These are phyloP conservation scores for Cladosporium sp. DNA, from an alignment of 2,329 filamentous ascomycete species.

Conservation along the genomic window DNA sequence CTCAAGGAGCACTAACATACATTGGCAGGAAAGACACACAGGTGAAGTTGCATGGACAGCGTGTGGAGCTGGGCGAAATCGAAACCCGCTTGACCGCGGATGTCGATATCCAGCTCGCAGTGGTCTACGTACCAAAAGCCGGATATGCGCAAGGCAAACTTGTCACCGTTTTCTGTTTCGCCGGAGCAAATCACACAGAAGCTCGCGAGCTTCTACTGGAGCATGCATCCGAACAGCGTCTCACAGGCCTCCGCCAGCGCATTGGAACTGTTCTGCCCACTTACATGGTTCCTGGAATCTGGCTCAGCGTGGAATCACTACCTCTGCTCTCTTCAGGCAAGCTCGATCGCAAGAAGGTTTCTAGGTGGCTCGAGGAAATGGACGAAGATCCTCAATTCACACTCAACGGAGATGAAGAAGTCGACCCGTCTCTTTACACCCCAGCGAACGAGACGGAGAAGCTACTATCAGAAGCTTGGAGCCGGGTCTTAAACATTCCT, in stretches of 20 bases:
- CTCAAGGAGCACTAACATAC: conserved; percentile 25
- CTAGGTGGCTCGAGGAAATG: conserved; percentile 16
- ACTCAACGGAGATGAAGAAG: neutral
- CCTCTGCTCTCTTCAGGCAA: conserved; percentile 19
- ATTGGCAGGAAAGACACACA: conserved; percentile 27
- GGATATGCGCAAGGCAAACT: conserved; percentile 69
- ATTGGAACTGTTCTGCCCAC: conserved; percentile 12
- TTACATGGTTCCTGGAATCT: conserved; percentile 20
- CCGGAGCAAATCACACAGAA: conserved; percentile 11
- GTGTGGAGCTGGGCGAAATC: conserved; percentile 27
- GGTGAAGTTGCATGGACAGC: conserved; percentile 27
- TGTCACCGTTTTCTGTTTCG: conserved; percentile 65
- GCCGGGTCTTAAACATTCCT: conserved; percentile 15
- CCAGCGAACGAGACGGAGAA: conserved; percentile 10
- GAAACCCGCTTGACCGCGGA: conserved; percentile 53
- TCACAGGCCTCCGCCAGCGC: conserved; percentile 6
- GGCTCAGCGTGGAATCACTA: conserved; percentile 15
- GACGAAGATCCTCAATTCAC: conserved; percentile 12
- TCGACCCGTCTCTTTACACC: conserved; percentile 2
- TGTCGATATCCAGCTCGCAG: conserved; percentile 68
- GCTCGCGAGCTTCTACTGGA: conserved; percentile 7
- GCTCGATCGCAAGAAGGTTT: conserved; percentile 17
- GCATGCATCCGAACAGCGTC: conserved; percentile 31
- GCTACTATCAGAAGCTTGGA: conserved; percentile 10
- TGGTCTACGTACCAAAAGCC: conserved; percentile 72